These are phyloP conservation scores for Quercus tomentella DNA, from an alignment of 331 rosid genomes.

Conservation along the genomic window DNA sequence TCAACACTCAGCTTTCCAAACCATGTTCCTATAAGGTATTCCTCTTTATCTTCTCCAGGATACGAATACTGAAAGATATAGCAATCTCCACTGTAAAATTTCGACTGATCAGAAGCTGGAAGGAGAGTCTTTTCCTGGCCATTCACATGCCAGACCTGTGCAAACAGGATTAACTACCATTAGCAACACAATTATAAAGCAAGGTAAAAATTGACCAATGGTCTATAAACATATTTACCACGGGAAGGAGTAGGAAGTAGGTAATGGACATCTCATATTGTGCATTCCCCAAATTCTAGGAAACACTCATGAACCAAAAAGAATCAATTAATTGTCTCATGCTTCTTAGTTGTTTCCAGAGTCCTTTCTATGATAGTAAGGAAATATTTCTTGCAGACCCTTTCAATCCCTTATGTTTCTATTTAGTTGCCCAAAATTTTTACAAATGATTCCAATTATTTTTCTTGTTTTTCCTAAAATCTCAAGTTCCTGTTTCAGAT, in stretches of 20 bases:
- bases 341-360: constrained; percentile 7
- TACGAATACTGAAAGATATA: constrained; percentile 87
- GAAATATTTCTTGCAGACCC: neutral
- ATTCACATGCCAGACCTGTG: constrained; percentile 92
- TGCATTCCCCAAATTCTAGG: constrained; percentile 15
- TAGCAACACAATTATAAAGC: constrained; percentile 24
- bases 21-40: constrained; percentile 88
- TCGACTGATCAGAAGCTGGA: constrained; percentile 82
- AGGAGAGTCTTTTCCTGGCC: constrained; percentile 74
- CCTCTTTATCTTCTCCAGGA: constrained; percentile 95
- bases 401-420: neutral
- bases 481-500: constrained; percentile 1
- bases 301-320: constrained; percentile 1
- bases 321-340: neutral
- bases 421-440: neutral
- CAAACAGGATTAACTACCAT: constrained; percentile 27
- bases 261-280: constrained; percentile 6
- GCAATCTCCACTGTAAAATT: constrained; percentile 90
- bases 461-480: constrained; percentile 1
- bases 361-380: constrained; percentile 1
- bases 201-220: constrained; percentile 3
- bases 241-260: constrained; percentile 7
- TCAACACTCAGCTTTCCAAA: constrained; percentile 81
- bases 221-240: neutral
- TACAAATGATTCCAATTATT: neutral